Percentiles rank a stretch among this genome's conserved stretches.
phyloP scores from a whole-genome alignment of 2,329 filamentous ascomycete genomes.

The Hypoxylon sp. region DNA sequence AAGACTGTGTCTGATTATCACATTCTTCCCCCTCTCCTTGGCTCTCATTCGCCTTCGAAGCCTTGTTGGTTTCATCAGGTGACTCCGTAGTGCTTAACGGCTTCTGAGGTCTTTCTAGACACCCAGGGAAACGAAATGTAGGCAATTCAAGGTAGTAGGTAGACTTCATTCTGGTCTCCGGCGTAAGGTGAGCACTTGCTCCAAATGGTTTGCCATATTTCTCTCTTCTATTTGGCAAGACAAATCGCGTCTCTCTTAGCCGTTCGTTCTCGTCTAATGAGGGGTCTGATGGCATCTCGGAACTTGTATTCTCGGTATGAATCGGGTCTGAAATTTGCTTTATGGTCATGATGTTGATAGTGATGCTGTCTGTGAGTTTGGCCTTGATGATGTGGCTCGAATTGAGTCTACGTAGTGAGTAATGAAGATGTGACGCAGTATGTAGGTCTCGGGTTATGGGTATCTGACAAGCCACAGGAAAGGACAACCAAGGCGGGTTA shows the following conservation, averaged over 20 bases:
- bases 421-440: not conserved
- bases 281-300: not conserved
- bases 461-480: not conserved
- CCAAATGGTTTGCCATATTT: not conserved
- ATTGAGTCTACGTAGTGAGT: not conserved
- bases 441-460: not conserved
- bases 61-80: not conserved
- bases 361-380: not conserved
- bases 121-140: not conserved
- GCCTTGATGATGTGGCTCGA: not conserved
- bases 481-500: not conserved
- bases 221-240: not conserved
- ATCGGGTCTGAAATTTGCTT: not conserved
- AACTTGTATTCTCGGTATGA: not conserved
- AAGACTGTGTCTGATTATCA: not conserved
- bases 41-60: not conserved
- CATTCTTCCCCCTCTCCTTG: not conserved
- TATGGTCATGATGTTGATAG: not conserved
- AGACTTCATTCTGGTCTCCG: not conserved
- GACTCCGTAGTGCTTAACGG: not conserved
- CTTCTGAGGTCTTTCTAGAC: not conserved
- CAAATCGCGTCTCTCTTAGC: not conserved
- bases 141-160: constrained; percentile 3
- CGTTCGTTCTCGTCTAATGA: not conserved
- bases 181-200: not conserved